A percentile compares a stretch with the other conserved stretches of the same genome.
Evolutionary conservation across 2,329 filamentous ascomycete species (phyloP).

Genomic region (Ceratocystis diversiconidia): DNA sequence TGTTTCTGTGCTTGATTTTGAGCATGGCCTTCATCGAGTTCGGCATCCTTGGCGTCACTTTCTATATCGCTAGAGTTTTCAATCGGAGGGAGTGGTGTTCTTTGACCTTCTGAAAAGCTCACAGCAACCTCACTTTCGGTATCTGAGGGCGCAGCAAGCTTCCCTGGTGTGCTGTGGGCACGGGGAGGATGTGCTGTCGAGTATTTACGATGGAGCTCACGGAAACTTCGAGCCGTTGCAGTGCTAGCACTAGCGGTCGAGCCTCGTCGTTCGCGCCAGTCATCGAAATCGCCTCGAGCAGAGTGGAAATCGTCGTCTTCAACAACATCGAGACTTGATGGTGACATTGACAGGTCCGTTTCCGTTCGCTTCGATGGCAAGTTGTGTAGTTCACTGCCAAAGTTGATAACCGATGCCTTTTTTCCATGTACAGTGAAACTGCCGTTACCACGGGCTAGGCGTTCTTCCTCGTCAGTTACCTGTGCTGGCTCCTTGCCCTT

Average conservation of each 20-base stretch:
- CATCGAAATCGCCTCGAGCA: constrained; percentile 32
- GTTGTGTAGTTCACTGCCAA: constrained; percentile 77
- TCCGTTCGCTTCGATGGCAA: constrained; percentile 49
- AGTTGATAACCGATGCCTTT: constrained; percentile 94
- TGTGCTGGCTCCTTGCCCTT: constrained; percentile 50
- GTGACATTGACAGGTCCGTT: constrained; percentile 27
- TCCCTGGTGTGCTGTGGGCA: constrained; percentile 25
- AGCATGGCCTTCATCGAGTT: not conserved
- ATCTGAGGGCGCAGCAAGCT: constrained; percentile 37
- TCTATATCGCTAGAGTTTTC: constrained; percentile 26
- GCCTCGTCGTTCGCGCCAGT: constrained; percentile 38
- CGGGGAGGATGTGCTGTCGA: constrained; percentile 38
- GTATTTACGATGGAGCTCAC: constrained; percentile 46
- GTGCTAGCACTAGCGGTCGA: constrained; percentile 53
- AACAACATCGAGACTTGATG: constrained; percentile 24
- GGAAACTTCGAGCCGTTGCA: constrained; percentile 50
- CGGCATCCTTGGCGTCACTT: constrained; percentile 5
- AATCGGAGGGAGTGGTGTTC: constrained; percentile 41
- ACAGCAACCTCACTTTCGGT: constrained; percentile 46
- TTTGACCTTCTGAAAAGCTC: constrained; percentile 45
- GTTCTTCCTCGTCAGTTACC: constrained; percentile 41
- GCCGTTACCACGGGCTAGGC: constrained; percentile 62
- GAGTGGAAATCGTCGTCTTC: constrained; percentile 40
- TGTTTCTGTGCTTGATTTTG: not conserved
- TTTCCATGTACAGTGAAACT: constrained; percentile 96